Percentiles rank a stretch among this genome's conserved stretches.
phyloP scores from a whole-genome alignment of 306 rosid species.

The Lithocarpus polystachyus region DNA sequence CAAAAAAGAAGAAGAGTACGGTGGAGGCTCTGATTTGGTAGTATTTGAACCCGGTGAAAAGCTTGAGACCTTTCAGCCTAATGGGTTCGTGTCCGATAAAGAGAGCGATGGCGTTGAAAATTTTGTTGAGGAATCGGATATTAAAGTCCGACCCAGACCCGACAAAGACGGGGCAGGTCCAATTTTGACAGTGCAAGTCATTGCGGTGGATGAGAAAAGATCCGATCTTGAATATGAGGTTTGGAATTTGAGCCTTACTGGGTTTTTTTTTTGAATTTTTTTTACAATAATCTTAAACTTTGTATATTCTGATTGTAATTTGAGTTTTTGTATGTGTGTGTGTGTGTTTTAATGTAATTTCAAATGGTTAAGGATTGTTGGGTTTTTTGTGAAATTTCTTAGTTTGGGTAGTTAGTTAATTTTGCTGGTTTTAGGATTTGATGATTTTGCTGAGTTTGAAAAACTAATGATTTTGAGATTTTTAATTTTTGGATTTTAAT shows the following conservation, averaged over 20 bases:
- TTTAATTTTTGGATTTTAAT: no score
- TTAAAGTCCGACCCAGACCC: conserved; percentile 17
- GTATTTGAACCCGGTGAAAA: conserved; percentile 60
- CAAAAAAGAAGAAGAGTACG: conserved; percentile 23
- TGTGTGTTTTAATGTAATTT: no score
- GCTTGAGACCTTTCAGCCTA: conserved; percentile 68
- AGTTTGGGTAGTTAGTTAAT: not conserved
- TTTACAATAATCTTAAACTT: not conserved
- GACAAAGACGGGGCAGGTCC: conserved; percentile 31
- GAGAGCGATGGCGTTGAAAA: conserved; percentile 13
- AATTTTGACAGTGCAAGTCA: conserved; percentile 41
- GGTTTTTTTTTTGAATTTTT: not conserved
- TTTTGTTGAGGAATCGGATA: conserved; percentile 7
- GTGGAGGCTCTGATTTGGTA: conserved; percentile 23
- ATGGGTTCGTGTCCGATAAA: conserved; percentile 31
- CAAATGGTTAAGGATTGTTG: not conserved
- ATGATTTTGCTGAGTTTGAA: no score
- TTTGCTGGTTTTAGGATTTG: no score
- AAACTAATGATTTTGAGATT: no score
- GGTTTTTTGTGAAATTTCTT: not conserved
- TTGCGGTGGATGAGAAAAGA: conserved; percentile 68
- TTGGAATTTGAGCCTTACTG: not conserved
- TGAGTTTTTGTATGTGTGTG: not conserved
- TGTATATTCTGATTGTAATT: not conserved
- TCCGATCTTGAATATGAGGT: conserved; percentile 77